Conservation (phyloP, 73 alveolate genomes). For the Breviolum minutum region DNA sequence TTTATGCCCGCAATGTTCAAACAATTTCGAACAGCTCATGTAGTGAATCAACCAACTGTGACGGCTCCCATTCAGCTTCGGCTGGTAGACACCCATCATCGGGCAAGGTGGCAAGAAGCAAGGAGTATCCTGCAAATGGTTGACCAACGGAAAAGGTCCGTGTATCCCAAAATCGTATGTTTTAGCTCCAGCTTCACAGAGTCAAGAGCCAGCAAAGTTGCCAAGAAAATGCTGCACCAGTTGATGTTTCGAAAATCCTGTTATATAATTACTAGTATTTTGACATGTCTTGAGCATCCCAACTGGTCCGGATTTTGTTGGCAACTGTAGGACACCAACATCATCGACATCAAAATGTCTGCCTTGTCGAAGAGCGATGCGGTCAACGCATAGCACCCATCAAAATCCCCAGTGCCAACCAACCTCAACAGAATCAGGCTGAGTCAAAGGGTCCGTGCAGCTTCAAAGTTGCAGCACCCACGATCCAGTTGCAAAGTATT, state of each 20-base stretch:
- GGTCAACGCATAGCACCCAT: slow-evolving; percentile 34
- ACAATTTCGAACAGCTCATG: too few species aligned
- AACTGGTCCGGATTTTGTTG: neutral
- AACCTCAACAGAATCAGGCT: neutral
- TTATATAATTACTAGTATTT: neutral
- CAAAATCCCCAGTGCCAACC: slow-evolving; percentile 64
- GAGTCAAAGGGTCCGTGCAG: neutral
- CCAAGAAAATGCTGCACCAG: neutral
- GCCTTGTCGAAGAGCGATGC: slow-evolving; percentile 63
- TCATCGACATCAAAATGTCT: neutral
- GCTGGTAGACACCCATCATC: slow-evolving; percentile 89
- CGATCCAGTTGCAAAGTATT: neutral
- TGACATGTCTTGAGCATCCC: neutral
- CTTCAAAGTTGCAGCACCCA: too few species aligned
- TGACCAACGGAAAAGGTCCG: too few species aligned
- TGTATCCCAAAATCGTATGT: too few species aligned
- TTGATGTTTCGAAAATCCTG: neutral
- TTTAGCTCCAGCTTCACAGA: neutral
- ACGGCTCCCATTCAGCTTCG: slow-evolving; percentile 14
- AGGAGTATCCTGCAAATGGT: slow-evolving; percentile 9
- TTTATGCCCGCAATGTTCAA: too few species aligned
- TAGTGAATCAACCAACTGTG: too few species aligned
- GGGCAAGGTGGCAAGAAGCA: slow-evolving; percentile 82
- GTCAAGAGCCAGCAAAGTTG: neutral
- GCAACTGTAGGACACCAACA: neutral